Percentiles rank a stretch among this genome's conserved stretches.
phyloP scores from a whole-genome alignment of 1,284 basidiomycete species.

The Ganoderma resinaceum region DNA sequence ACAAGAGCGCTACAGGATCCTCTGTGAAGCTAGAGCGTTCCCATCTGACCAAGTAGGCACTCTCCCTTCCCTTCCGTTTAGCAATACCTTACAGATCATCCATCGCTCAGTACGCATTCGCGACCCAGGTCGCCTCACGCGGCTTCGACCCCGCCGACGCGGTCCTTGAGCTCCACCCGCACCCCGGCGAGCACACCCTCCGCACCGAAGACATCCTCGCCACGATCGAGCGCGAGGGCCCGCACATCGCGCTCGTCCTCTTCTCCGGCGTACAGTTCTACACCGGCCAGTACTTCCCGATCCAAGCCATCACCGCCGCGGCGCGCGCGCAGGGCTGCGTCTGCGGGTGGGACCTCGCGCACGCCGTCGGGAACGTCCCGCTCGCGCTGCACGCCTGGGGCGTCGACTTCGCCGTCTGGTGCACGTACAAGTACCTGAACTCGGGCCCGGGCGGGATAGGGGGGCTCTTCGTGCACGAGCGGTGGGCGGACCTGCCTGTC shows the following conservation, averaged over 20 bases:
- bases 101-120: slow-evolving; percentile 93
- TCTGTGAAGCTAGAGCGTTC: slow-evolving; percentile 95
- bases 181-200: slow-evolving; percentile 86
- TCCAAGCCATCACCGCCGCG: slow-evolving; percentile 82
- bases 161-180: slow-evolving; percentile 83
- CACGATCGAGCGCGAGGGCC: slow-evolving; percentile 76
- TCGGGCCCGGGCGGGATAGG: slow-evolving; percentile 95
- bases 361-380: slow-evolving; percentile 94
- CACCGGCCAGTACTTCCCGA: slow-evolving; percentile 96
- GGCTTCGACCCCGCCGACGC: slow-evolving; percentile 80
- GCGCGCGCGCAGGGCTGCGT: slow-evolving; percentile 91
- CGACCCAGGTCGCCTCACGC: slow-evolving; percentile 85
- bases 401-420: slow-evolving; percentile 98
- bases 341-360: slow-evolving; percentile 96
- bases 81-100: slow-evolving; percentile 9
- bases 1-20: slow-evolving; percentile 86
- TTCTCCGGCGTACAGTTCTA: slow-evolving; percentile 96
- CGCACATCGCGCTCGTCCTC: slow-evolving; percentile 86
- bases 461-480: slow-evolving; percentile 90
- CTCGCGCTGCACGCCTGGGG: slow-evolving; percentile 91
- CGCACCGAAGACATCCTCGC: slow-evolving; percentile 90
- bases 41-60: slow-evolving; percentile 84
- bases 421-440: slow-evolving; percentile 98
- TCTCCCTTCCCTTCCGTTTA: slow-evolving; percentile 6
- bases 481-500: slow-evolving; percentile 64